Percentiles rank a stretch among this genome's conserved stretches.
These are phyloP conservation scores for Ophiognomonia clavigignenti-juglandacearum DNA, from an alignment of 2,329 filamentous ascomycete genomes.

Conservation along the genomic window DNA sequence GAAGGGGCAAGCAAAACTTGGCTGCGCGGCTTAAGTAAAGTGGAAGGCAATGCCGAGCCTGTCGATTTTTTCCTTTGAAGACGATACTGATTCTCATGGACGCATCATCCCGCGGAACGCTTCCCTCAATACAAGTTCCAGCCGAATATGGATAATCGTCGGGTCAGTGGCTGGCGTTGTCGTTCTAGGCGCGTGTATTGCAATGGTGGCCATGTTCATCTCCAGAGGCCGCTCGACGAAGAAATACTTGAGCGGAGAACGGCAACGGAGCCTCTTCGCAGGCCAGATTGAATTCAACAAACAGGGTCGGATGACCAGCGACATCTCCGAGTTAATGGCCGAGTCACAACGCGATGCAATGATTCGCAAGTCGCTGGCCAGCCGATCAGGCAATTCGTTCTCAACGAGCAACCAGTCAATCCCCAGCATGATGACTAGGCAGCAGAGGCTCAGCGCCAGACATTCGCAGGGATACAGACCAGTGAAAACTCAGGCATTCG, in stretches of 20 bases:
- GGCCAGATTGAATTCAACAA: constrained; percentile 18
- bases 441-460: constrained; percentile 9
- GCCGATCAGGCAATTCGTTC: constrained; percentile 18
- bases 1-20: too few species aligned
- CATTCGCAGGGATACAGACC: constrained; percentile 17
- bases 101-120: constrained; percentile 9
- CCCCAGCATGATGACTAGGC: background rate
- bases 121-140: constrained; percentile 18
- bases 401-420: constrained; percentile 10
- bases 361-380: constrained; percentile 38
- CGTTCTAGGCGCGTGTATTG: constrained; percentile 20
- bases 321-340: constrained; percentile 25
- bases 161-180: constrained; percentile 22
- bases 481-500: constrained; percentile 33
- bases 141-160: constrained; percentile 23
- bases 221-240: constrained; percentile 10
- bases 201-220: constrained; percentile 18
- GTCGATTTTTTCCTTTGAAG: background rate
- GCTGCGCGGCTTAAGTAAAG: too few species aligned
- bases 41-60: too few species aligned
- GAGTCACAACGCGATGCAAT: constrained; percentile 34
- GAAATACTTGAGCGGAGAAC: constrained; percentile 20
- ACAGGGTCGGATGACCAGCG: constrained; percentile 23
- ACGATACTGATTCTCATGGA: background rate
- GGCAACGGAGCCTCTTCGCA: constrained; percentile 22